phyloP scores from a whole-genome alignment of 78 protist species.

The Dictyostelium intermedium region DNA sequence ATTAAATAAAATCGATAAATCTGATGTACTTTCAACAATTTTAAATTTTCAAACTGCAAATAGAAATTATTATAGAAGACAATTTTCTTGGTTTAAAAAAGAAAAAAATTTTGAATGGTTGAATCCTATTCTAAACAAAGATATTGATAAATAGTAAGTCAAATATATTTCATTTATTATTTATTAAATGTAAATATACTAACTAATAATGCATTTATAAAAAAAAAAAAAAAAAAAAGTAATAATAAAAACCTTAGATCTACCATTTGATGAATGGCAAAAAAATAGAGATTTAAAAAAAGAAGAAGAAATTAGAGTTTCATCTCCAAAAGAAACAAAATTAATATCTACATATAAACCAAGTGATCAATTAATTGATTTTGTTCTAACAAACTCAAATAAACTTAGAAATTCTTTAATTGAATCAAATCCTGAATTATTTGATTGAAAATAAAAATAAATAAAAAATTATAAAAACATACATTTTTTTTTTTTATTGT shows the following conservation, averaged over 20 bases:
- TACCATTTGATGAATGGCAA: background rate
- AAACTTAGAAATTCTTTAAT: background rate
- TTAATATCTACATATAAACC: background rate
- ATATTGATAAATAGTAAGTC: background rate
- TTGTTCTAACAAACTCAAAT: background rate
- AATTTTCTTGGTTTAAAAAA: constrained; percentile 36
- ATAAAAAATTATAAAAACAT: background rate
- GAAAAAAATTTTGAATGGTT: constrained; percentile 1
- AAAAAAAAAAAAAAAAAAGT: background rate
- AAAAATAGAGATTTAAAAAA: background rate
- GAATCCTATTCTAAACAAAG: background rate
- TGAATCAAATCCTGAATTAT: background rate
- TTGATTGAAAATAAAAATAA: background rate
- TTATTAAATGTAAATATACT: too few relatives aligned
- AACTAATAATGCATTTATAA: too few relatives aligned
- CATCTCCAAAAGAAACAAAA: background rate
- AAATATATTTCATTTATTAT: too few relatives aligned
- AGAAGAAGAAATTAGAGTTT: background rate
- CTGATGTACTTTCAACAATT: background rate
- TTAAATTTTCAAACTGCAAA: constrained; percentile 19
- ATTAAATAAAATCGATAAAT: background rate
- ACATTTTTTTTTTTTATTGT: background rate
- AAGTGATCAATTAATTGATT: background rate
- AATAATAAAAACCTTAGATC: background rate
- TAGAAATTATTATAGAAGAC: constrained; percentile 40